Base-by-base conservation (phyloP, 108 stramenopile species). In the Nitzschia putrida region DNA sequence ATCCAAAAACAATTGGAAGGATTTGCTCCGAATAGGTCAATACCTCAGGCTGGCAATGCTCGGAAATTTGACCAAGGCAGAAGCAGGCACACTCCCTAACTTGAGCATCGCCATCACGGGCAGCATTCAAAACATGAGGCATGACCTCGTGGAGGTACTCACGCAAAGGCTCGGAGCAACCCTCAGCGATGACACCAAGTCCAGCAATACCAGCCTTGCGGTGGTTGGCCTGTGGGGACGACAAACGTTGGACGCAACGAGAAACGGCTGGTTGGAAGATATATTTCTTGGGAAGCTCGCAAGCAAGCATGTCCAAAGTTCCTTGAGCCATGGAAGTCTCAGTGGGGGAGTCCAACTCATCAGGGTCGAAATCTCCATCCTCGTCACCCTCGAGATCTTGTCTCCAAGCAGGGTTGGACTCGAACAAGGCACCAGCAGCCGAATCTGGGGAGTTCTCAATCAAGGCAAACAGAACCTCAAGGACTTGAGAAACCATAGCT, bases 11-110 rank as follows among this genome's bases (percentile, higher is more conserved):
- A 72, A 93, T 94, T 13, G 98, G 98, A 9, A 99, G 69, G 66
- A 99, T 95, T 74, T 95, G 87, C 11, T 83, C 68, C 25, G 89
- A 82, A 79, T 94, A 96, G 21, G 75, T 78, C 74, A 99, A 74
- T 40, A 99, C 94, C 58, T 97, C 97, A 10, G 98, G 98, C 82
- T 98, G 98, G 81, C 97, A 97, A 74, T 97, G 95, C 80, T 99
- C 98, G 49, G 92, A 84, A 61, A 98, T 86, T 69, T 99, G 98
- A 52, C 98, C 98, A 18, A 98, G 73, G 55, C 93, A 93, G 76
- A 99, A 99, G 77, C 98, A 99, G 26, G 96, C 96, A 69, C 96
- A 97, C 76, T 99, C 97, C 41, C 98, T 78, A 11, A 97, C 96
- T 68, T 87, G 81, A 14, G 95, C 79, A 68, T 94, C 93, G 44